phyloP scores from a whole-genome alignment of 306 rosid species.

The Lagenaria siceraria region DNA sequence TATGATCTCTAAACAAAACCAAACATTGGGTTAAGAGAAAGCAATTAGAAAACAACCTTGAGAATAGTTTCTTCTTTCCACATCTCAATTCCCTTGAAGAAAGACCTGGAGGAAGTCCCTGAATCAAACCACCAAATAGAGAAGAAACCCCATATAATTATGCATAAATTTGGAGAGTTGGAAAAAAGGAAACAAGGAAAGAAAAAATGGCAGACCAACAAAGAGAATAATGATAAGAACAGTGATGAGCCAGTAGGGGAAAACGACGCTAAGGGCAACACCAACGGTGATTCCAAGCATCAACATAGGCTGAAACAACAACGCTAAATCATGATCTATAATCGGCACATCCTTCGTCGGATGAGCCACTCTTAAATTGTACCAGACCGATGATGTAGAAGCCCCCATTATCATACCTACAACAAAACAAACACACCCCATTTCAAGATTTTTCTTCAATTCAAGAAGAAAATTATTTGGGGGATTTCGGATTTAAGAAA shows the following conservation, averaged over 20 bases:
- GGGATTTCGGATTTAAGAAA: background rate
- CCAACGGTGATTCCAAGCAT: constrained; percentile 93
- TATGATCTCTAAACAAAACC: background rate
- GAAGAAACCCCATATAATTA: background rate
- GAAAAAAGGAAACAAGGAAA: background rate
- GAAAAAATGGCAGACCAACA: constrained; percentile 22
- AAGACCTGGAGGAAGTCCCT: constrained; percentile 87
- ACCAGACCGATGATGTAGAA: constrained; percentile 80
- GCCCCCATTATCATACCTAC: constrained; percentile 98
- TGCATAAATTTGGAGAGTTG: background rate
- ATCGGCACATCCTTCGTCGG: constrained; percentile 81
- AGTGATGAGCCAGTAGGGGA: constrained; percentile 95
- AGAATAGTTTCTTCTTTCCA: constrained; percentile 67
- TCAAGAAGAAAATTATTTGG: background rate
- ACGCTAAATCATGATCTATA: constrained; percentile 74
- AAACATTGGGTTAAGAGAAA: background rate
- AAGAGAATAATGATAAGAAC: constrained; percentile 78
- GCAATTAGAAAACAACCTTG: constrained; percentile 32
- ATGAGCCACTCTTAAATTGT: constrained; percentile 73
- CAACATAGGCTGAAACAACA: constrained; percentile 84
- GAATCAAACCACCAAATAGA: background rate
- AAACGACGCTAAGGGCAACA: constrained; percentile 76
- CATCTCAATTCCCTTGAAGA: constrained; percentile 54
- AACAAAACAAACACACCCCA: background rate
- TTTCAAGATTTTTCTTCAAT: background rate